Percentiles rank a stretch among this genome's conserved stretches.
These are phyloP conservation scores for Fusarium pseudograminearum DNA, from an alignment of 2,329 filamentous ascomycete species.

Conservation along the genomic window DNA sequence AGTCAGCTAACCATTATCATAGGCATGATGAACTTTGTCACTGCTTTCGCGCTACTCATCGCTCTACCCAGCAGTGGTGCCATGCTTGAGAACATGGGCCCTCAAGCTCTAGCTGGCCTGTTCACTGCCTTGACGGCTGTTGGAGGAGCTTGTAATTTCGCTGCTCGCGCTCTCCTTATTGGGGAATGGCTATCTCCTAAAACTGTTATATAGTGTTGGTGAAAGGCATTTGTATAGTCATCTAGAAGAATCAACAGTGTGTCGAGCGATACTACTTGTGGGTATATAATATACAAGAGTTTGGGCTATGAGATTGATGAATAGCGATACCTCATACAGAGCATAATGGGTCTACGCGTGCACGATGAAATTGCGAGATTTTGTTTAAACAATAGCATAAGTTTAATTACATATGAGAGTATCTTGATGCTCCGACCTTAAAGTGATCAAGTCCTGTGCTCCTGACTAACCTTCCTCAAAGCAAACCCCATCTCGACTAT, in stretches of 20 bases:
- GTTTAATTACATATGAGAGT: not conserved
- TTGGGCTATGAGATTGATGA: not conserved
- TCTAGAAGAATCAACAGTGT: too few species aligned
- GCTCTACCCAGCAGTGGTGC: conserved; percentile 60
- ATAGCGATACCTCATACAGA: not conserved
- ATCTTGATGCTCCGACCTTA: not conserved
- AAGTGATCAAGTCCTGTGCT: not conserved
- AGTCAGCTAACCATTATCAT: conserved; percentile 24
- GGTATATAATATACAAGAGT: not conserved
- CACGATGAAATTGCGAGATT: not conserved
- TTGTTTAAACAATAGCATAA: not conserved
- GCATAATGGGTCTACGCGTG: not conserved
- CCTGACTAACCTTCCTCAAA: conserved; percentile 37
- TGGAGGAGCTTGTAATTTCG: conserved; percentile 51
- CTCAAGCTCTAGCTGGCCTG: conserved; percentile 59
- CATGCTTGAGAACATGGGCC: conserved; percentile 59
- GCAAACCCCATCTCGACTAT: conserved; percentile 51
- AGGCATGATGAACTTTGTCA: conserved; percentile 61
- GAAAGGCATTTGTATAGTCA: not conserved
- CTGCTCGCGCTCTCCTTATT: conserved; percentile 46
- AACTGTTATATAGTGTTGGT: conserved; percentile 30
- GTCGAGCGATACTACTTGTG: not conserved
- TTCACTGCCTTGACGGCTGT: conserved; percentile 57
- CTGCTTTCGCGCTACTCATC: conserved; percentile 59
- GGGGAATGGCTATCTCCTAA: conserved; percentile 41